Evolutionary conservation across 2,329 filamentous ascomycete genomes (phyloP).

Genomic region (Nemania sp.): DNA sequence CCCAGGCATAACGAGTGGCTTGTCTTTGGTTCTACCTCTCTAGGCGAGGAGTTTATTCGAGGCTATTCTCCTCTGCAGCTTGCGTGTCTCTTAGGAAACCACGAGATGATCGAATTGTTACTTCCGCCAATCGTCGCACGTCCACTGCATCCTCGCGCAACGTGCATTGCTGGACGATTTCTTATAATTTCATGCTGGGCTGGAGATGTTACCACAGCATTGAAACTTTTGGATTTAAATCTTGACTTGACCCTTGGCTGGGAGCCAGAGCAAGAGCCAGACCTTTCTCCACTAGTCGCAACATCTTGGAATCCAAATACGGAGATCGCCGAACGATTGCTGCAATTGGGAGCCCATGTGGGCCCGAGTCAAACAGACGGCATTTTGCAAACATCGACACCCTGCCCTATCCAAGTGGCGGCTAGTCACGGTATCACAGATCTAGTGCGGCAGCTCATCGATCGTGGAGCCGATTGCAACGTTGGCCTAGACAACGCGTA

Average conservation of each 20-base stretch:
- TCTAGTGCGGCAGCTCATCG: not conserved
- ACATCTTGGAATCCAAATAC: slow-evolving; percentile 4
- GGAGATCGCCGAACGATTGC: not conserved
- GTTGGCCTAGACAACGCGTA: not conserved
- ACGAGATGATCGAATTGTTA: not conserved
- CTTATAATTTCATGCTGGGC: not conserved
- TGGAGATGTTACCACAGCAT: not conserved
- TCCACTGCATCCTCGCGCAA: not conserved
- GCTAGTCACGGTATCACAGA: not conserved
- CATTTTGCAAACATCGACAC: not conserved
- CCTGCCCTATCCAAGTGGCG: slow-evolving; percentile 1
- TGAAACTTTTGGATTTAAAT: not conserved
- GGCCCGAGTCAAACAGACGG: not conserved
- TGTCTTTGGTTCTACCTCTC: no score
- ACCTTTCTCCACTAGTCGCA: slow-evolving; percentile 2
- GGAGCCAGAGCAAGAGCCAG: not conserved
- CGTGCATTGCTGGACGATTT: not conserved
- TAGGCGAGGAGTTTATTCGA: no score
- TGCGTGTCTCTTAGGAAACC: slow-evolving; percentile 1
- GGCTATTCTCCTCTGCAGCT: not conserved
- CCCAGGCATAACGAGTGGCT: no score
- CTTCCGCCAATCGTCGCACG: not conserved
- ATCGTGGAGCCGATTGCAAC: not conserved
- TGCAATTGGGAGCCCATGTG: not conserved
- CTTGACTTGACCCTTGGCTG: not conserved